Percentiles rank a stretch among this genome's conserved stretches.
These are phyloP conservation scores for Russula sp. DNA, from an alignment of 768 basidiomycete genomes.

Conservation along the genomic window DNA sequence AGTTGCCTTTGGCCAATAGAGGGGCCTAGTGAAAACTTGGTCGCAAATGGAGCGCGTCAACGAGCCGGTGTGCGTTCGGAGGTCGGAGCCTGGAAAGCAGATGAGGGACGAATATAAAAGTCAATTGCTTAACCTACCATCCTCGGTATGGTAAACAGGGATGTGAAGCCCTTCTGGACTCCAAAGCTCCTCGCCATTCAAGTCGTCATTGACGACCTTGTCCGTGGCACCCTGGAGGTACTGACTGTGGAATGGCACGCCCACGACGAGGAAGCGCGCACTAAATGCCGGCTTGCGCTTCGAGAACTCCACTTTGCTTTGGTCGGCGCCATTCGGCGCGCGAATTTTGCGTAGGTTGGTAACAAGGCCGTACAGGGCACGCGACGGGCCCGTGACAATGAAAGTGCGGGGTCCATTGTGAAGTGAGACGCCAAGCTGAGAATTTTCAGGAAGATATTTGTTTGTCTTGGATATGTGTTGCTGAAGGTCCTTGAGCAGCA, in stretches of 20 bases:
- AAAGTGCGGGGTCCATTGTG: constrained; percentile 88
- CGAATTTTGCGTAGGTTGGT: constrained; percentile 85
- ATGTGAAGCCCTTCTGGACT: constrained; percentile 59
- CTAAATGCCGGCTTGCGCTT: constrained; percentile 93
- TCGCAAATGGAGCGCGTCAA: constrained; percentile 86
- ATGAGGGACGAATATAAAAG: constrained; percentile 21
- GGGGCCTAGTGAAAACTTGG: constrained; percentile 86
- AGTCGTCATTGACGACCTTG: constrained; percentile 68
- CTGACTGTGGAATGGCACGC: constrained; percentile 91
- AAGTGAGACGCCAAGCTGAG: constrained; percentile 79
- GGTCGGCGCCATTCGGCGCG: constrained; percentile 82
- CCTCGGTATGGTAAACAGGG: constrained; percentile 88
- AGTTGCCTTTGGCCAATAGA: constrained; percentile 91
- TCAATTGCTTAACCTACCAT: constrained; percentile 51
- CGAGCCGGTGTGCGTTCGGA: constrained; percentile 61
- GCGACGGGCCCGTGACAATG: constrained; percentile 89
- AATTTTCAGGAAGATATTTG: constrained; percentile 70
- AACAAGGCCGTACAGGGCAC: constrained; percentile 90
- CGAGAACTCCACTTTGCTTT: constrained; percentile 90
- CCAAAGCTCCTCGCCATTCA: constrained; percentile 78
- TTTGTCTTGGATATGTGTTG: constrained; percentile 84
- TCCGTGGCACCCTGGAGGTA: constrained; percentile 74
- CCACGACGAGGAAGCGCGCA: constrained; percentile 90
- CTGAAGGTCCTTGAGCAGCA: constrained; percentile 69
- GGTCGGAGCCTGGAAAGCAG: constrained; percentile 63